A percentile compares a stretch with the other conserved stretches of the same genome.
phyloP scores from a whole-genome alignment of 2,329 filamentous ascomycete genomes.

The Arthrinium puccinioides region DNA sequence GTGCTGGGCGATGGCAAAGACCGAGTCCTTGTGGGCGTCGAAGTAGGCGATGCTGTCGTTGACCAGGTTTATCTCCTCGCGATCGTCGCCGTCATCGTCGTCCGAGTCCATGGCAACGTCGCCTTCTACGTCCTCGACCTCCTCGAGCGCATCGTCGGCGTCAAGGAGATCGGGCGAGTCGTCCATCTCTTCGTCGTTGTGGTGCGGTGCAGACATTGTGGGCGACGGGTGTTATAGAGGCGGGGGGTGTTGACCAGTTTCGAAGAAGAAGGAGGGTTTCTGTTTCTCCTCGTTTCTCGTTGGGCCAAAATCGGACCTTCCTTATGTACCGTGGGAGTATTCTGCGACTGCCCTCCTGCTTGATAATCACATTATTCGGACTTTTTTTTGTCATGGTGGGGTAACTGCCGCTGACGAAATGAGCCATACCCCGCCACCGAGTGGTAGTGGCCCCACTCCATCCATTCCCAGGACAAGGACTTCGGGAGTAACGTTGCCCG shows the following conservation, averaged over 20 bases:
- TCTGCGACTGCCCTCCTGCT: conserved; percentile 6
- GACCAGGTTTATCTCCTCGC: conserved; percentile 68
- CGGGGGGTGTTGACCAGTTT: not conserved
- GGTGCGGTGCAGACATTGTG: conserved; percentile 27
- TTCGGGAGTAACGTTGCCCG: too few species aligned
- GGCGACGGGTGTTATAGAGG: conserved; percentile 1
- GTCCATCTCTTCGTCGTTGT: conserved; percentile 32
- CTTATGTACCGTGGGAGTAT: not conserved
- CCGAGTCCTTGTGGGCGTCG: conserved; percentile 80
- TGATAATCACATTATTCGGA: conserved; percentile 15
- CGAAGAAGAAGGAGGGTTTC: not conserved
- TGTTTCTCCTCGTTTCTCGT: not conserved
- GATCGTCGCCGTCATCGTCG: conserved; percentile 51
- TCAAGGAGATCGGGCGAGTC: conserved; percentile 67
- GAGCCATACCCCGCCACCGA: too few species aligned
- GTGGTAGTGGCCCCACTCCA: too few species aligned
- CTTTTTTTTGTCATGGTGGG: too few species aligned
- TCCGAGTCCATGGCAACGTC: conserved; percentile 78
- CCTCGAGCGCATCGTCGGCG: conserved; percentile 70
- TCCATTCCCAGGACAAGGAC: too few species aligned
- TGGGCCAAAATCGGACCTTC: not conserved
- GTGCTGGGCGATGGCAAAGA: conserved; percentile 94
- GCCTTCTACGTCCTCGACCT: conserved; percentile 49
- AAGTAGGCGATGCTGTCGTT: conserved; percentile 95
- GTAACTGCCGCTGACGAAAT: too few species aligned